These are phyloP conservation scores for Boletus vinaceobasis DNA, from an alignment of 768 basidiomycete genomes.

Conservation along the genomic window DNA sequence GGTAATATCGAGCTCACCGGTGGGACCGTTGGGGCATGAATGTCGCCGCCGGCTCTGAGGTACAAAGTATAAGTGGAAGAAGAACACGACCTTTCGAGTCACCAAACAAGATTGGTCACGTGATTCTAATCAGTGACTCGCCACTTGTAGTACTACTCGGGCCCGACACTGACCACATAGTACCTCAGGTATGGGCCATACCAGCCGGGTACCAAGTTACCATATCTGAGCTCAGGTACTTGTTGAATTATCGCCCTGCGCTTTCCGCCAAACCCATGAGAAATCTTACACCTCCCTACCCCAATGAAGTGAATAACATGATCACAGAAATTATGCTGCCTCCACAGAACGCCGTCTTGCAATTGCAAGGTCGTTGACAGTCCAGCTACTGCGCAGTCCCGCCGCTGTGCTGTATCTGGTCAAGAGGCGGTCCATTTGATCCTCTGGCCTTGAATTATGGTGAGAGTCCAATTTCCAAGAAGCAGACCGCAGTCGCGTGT, in stretches of 20 bases:
- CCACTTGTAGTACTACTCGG: too few species aligned
- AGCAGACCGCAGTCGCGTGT: neutral
- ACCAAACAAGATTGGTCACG: conserved; percentile 7
- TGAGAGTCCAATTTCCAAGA: neutral
- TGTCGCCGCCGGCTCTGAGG: neutral
- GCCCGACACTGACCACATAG: too few species aligned
- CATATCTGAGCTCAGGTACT: neutral
- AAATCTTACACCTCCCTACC: neutral
- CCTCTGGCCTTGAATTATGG: neutral
- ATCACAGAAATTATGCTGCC: neutral
- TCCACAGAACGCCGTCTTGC: neutral
- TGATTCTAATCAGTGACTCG: neutral
- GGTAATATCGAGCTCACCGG: conserved; percentile 2
- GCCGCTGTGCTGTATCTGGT: neutral
- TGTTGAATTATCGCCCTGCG: neutral
- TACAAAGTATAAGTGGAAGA: neutral
- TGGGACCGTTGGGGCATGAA: neutral
- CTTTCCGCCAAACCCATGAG: neutral
- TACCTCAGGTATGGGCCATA: too few species aligned
- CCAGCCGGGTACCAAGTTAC: too few species aligned
- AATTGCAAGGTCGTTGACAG: neutral
- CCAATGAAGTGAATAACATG: neutral
- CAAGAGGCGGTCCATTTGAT: neutral
- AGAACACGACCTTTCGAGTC: neutral
- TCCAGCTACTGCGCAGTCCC: neutral